Evolutionary conservation across 805 yeast species (phyloP).

Genomic region (Spencermartinsiella europaea): DNA sequence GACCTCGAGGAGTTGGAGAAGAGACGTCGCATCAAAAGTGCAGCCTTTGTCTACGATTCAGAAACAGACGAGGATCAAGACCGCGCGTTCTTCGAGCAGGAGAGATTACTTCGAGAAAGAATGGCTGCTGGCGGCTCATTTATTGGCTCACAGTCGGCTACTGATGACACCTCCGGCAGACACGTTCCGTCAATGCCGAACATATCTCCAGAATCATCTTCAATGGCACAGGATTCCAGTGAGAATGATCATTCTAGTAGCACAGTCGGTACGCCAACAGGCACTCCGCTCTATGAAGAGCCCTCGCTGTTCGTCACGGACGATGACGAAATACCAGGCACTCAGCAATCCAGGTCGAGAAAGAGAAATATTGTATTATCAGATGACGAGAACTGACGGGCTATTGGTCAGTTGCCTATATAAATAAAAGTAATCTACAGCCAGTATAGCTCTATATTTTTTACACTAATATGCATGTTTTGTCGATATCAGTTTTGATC

Average conservation of each 20-base stretch:
- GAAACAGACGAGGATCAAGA: constrained; percentile 58
- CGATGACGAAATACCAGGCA: constrained; percentile 3
- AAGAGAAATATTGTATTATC: constrained; percentile 1
- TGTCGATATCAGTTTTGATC: constrained; percentile 13
- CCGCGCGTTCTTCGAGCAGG: constrained; percentile 50
- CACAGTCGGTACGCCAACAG: neutral
- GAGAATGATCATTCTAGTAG: neutral
- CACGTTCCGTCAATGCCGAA: neutral
- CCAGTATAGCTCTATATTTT: neutral
- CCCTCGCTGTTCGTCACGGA: neutral
- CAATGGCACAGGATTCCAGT: neutral
- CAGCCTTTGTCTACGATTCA: constrained; percentile 52
- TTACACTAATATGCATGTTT: constrained; percentile 19
- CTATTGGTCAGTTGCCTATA: constrained; percentile 1
- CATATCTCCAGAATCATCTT: neutral
- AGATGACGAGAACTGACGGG: neutral
- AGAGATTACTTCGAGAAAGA: constrained; percentile 33
- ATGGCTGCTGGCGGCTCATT: neutral
- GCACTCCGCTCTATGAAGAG: neutral
- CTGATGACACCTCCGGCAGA: no score
- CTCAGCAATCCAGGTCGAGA: neutral
- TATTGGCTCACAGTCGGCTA: neutral
- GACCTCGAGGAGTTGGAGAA: constrained; percentile 11
- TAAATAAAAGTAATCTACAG: constrained; percentile 4
- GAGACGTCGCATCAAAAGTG: constrained; percentile 36